Percentiles rank a stretch among this genome's conserved stretches.
These are phyloP conservation scores for Protea cynaroides DNA, from an alignment of 164 flowering plant genomes.

Conservation along the genomic window DNA sequence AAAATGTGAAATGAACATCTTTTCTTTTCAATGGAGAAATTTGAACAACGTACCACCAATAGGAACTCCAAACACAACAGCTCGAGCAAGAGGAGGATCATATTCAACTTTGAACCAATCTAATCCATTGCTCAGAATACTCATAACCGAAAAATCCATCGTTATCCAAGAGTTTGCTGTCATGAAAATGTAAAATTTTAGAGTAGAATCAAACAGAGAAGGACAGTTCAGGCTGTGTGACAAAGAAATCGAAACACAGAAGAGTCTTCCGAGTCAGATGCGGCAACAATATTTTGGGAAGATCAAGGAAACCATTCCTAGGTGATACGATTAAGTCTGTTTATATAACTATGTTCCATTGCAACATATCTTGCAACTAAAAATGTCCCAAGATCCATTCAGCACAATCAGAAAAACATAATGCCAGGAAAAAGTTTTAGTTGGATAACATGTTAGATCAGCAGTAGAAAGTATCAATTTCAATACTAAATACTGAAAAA, in stretches of 20 bases:
- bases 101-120: conserved; percentile 45
- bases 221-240: neutral
- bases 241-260: neutral
- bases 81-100: conserved; percentile 68
- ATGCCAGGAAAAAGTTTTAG: no score
- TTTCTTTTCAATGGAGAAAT: neutral
- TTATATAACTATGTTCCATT: no score
- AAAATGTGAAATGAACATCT: neutral
- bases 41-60: conserved; percentile 52
- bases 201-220: neutral
- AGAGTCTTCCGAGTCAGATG: no score
- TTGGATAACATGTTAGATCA: no score
- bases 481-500: no score
- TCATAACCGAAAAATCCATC: conserved; percentile 13
- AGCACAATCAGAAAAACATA: no score
- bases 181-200: neutral
- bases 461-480: no score
- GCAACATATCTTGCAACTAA: no score
- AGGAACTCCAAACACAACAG: conserved; percentile 81
- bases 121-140: conserved; percentile 31
- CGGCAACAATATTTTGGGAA: no score
- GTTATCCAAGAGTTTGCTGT: neutral
- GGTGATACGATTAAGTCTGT: no score
- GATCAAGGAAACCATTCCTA: no score
- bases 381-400: no score